These are phyloP conservation scores for Phialemonium atrogriseum DNA, from an alignment of 2,329 filamentous ascomycete species.

Conservation along the genomic window DNA sequence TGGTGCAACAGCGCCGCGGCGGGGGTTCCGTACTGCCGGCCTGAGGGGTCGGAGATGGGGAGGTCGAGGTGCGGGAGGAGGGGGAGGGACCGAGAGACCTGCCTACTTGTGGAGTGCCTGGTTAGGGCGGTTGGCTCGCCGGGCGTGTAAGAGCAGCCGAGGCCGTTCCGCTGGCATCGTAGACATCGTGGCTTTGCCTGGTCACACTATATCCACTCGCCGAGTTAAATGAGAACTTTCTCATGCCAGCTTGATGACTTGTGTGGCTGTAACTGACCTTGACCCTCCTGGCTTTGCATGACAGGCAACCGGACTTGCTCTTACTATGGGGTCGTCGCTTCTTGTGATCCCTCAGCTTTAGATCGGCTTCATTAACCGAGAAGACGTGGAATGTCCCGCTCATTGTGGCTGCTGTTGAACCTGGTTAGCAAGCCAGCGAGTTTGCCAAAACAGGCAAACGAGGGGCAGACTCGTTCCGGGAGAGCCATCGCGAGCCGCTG, in stretches of 20 bases:
- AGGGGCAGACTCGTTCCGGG: not conserved
- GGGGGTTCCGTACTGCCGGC: constrained; percentile 11
- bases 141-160: constrained; percentile 10
- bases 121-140: not conserved
- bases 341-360: constrained; percentile 13
- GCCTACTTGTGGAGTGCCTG: not conserved
- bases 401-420: not conserved
- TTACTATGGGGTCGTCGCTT: constrained; percentile 14
- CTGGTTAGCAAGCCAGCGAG: not conserved
- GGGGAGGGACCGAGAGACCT: not conserved
- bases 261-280: constrained; percentile 9
- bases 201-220: constrained; percentile 11
- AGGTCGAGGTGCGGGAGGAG: too few species aligned
- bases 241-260: not conserved
- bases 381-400: constrained; percentile 13
- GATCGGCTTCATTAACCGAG: constrained; percentile 17
- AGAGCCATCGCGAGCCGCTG: too few species aligned
- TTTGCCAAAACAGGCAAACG: not conserved
- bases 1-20: constrained; percentile 11
- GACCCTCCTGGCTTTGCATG: constrained; percentile 15
- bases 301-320: constrained; percentile 12
- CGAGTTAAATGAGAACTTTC: constrained; percentile 1
- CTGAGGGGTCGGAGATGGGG: constrained; percentile 3
- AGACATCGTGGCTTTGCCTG: constrained; percentile 11
- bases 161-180: constrained; percentile 12